Base-by-base conservation (phyloP, 306 rosid genomes). In the Vigna mungo region DNA sequence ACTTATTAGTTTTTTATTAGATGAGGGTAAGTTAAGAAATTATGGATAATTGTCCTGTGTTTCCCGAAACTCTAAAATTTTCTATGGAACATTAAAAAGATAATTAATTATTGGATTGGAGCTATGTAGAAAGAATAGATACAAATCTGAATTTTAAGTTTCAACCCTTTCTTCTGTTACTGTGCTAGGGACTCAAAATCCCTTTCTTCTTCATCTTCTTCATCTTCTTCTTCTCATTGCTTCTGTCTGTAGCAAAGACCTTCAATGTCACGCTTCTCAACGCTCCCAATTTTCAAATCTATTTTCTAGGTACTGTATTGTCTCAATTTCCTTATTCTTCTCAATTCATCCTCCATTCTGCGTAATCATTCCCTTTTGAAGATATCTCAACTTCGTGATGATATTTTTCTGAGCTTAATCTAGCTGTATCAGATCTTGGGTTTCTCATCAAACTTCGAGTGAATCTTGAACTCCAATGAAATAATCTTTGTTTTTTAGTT, bases 361-460 rank as follows among this genome's bases (percentile, higher is more conserved):
- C 37, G 53, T 30, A 78, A 53, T 32, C 4, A 41, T 27, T 23
- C 46, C 68, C 52, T 16, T 9, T 15, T 68, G 21, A 32, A 32
- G 20, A 44, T 48, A 13, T 72, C 64, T 67, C 75, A 0, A 25
- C n/a, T 60, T 78, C 21, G 36, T 53, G 52, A 72, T 84, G 62
- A 53, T n/a, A 79, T 9, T 37, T 55, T 68, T 10, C 43, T 11
- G 72, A 70, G 71, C 76, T 46, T 7, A 52, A 62, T 84, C 82
- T 67, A 53, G 74, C 78, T 60, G 61, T 39, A 43, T 77, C 77
- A 53, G 86, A 90, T 85, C 86, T 44, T 51, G 74, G 30, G 21
- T 84, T 49, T 4, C 58, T 6, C 74, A 1, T 44, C 23, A 44
- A 81, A 36, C 65, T 70, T 66, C 11, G 16, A 52, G 7, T 49